phyloP scores from a whole-genome alignment of 2,329 filamentous ascomycete genomes.

The Fusarium irregulare region DNA sequence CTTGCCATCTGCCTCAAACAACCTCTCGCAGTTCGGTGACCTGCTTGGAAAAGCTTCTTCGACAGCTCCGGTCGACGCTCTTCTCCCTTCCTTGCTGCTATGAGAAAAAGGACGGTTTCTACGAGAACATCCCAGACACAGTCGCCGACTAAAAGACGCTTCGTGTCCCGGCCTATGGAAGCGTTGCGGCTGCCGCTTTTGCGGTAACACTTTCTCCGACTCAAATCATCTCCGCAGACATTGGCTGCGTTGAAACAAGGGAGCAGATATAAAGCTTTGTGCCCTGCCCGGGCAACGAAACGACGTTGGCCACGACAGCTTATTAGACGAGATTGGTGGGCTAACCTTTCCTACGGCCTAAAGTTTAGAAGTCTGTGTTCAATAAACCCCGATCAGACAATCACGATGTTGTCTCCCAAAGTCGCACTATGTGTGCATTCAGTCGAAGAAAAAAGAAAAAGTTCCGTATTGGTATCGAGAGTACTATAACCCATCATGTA shows the following conservation, averaged over 20 bases:
- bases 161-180: too few relatives aligned
- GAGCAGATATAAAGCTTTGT: too few relatives aligned
- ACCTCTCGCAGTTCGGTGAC: too few relatives aligned
- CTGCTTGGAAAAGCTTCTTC: neutral
- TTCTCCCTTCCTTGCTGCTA: too few relatives aligned
- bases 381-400: neutral
- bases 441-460: neutral
- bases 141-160: too few relatives aligned
- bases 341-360: neutral
- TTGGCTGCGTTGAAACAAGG: neutral
- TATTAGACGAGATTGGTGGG: neutral
- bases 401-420: neutral
- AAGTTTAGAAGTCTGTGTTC: neutral
- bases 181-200: too few relatives aligned
- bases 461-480: neutral
- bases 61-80: neutral
- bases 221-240: too few relatives aligned
- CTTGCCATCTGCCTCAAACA: neutral
- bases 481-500: neutral
- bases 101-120: too few relatives aligned
- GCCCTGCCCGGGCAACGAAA: neutral
- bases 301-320: neutral
- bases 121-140: too few relatives aligned
- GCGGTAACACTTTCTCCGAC: too few relatives aligned
- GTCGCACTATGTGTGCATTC: accelerated